Evolutionary conservation across 805 yeast species (phyloP), one percentile per base, ranked within the genome.

Genomic region (Starmerella potacharoeniae): DNA sequence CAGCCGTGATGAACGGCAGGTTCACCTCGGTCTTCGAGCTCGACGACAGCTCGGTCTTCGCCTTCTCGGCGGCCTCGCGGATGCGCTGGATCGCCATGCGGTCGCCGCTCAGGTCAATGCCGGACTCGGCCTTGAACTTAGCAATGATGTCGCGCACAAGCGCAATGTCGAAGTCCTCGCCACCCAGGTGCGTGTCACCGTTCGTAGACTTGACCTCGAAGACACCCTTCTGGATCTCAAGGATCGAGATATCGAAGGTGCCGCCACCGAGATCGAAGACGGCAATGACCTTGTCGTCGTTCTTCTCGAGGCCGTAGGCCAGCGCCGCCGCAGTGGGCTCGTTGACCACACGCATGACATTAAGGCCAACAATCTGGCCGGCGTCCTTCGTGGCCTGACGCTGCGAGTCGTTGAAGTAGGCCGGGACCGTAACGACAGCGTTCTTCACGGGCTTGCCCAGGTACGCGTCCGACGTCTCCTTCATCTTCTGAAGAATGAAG

Each of bases 191-290:
- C 64, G 95, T 86, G 75, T 86, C 93, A 82, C 95, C 97, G 75
- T 90, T 90, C 69, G 97, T 89, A 60, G 96, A 87, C 77, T 89
- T 89, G 72, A 89, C 97, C 79, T 89, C 97, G 68, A 89, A 89
- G 64, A 89, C 97, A 79, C 97, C 97, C 70, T 89, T 88, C 76
- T 90, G 96, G 67, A 89, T 90, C 78, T 90, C 97, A 70, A 89
- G 80, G 71, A 89, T 86, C 66, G 97, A 89, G 74, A 89, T 84
- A 84, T 89, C 97, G 72, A 89, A 89, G 68, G 97, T 89, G 82
- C 97, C 97, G 74, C 97, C 97, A 82, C 97, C 97, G 69, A 89
- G 80, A 76, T 89, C 97, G 77, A 90, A 89, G 63, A 89, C 97
- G 60, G 97, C 97, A 66, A 89, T 95, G 60, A 85, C 84, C 75